Conservation (phyloP, 78 protist species). For the Emiliania huxleyi region DNA sequence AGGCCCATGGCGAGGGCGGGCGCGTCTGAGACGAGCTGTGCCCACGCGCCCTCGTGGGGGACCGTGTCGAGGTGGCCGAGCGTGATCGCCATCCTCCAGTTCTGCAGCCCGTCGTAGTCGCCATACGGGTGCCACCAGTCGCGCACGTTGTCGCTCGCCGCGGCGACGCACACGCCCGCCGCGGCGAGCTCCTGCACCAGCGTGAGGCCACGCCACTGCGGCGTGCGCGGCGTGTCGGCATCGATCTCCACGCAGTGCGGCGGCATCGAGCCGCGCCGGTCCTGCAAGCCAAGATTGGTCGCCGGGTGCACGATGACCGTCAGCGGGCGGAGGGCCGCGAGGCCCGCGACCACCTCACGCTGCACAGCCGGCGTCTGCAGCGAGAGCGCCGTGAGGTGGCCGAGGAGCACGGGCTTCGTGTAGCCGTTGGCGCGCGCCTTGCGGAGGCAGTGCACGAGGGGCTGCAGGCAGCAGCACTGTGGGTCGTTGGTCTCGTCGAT, state of each 20-base stretch:
- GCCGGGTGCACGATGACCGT: too few relatives aligned
- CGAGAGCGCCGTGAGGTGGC: too few relatives aligned
- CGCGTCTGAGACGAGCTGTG: background rate
- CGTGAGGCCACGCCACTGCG: background rate
- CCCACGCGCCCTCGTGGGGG: background rate
- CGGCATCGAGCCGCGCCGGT: too few relatives aligned
- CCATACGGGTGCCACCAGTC: background rate
- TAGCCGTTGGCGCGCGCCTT: background rate
- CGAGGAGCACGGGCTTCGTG: too few relatives aligned
- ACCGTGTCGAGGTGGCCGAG: background rate
- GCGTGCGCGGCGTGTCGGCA: background rate
- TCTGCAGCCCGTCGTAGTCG: background rate
- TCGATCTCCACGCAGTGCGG: too few relatives aligned
- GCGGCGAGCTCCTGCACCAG: background rate
- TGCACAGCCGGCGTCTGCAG: too few relatives aligned
- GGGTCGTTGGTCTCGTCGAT: background rate
- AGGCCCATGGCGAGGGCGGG: background rate
- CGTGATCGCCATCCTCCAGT: background rate
- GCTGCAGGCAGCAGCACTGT: background rate
- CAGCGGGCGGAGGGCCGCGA: too few relatives aligned
- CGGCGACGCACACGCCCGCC: background rate
- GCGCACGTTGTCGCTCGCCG: background rate
- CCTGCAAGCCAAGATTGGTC: too few relatives aligned
- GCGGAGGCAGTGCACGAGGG: background rate
- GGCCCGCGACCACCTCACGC: too few relatives aligned